Evolutionary conservation across 805 yeast genomes (phyloP).

Genomic region (Sugiyamaella valdiviana): DNA sequence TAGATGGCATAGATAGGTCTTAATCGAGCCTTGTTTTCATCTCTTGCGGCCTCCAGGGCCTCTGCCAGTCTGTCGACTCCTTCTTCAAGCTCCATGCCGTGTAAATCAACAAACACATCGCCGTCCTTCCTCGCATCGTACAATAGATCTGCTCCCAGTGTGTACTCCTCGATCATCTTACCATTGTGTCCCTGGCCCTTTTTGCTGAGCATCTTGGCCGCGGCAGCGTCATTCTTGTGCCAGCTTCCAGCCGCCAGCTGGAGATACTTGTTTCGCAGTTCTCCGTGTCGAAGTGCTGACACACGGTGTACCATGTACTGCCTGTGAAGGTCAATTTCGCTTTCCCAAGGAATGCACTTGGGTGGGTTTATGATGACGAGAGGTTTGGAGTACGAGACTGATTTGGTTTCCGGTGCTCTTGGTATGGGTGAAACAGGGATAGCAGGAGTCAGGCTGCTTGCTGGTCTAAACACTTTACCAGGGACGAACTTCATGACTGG

Average conservation of each 20-base stretch:
- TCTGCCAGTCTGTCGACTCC: constrained; percentile 29
- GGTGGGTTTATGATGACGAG: background rate
- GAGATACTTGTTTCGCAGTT: constrained; percentile 31
- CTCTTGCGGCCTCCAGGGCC: constrained; percentile 20
- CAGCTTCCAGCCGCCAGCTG: constrained; percentile 31
- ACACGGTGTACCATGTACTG: constrained; percentile 25
- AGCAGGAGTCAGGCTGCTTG: background rate
- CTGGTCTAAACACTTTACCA: background rate
- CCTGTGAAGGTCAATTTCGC: constrained; percentile 21
- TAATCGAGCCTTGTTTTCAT: constrained; percentile 16
- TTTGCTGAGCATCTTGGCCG: constrained; percentile 27
- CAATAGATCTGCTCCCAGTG: constrained; percentile 25
- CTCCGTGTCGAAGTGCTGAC: constrained; percentile 25
- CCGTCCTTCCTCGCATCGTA: constrained; percentile 24
- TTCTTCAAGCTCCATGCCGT: constrained; percentile 33
- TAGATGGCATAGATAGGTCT: constrained; percentile 30
- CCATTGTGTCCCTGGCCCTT: constrained; percentile 31
- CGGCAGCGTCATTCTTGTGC: constrained; percentile 28
- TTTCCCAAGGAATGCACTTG: constrained; percentile 27
- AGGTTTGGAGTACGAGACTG: background rate
- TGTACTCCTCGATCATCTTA: constrained; percentile 24
- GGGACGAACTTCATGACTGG: constrained; percentile 13
- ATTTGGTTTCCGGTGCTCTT: background rate
- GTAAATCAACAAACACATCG: constrained; percentile 31
- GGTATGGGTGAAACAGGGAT: background rate